These are phyloP conservation scores for Triticum dicoccoides DNA, from an alignment of 176 grass and related monocot genomes.

Conservation along the genomic window DNA sequence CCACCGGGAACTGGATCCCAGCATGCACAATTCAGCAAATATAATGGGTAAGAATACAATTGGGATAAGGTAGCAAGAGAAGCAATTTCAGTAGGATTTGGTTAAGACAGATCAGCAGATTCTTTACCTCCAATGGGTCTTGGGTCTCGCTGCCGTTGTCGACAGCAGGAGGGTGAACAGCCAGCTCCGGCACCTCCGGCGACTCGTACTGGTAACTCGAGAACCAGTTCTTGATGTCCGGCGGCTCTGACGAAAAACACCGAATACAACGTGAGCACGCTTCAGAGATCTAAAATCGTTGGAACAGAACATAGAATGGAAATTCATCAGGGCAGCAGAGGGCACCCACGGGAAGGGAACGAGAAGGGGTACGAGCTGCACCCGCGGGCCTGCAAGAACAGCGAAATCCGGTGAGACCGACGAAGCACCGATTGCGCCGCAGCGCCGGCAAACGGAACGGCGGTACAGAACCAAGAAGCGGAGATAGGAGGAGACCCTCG, in stretches of 20 bases:
- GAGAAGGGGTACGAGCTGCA: slow-evolving; percentile 36
- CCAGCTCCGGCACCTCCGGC: slow-evolving; percentile 22
- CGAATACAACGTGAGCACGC: not conserved
- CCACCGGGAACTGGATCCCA: not conserved
- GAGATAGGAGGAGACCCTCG: not conserved
- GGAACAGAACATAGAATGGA: not conserved
- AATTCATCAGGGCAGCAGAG: not conserved
- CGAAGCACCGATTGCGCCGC: not conserved
- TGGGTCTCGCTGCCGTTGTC: slow-evolving; percentile 35
- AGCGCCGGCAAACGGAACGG: not conserved
- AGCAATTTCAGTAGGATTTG: not conserved
- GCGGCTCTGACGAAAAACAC: slow-evolving; percentile 58
- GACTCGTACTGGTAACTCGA: slow-evolving; percentile 74
- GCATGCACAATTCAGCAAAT: slow-evolving; percentile 7
- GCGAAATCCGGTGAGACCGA: not conserved
- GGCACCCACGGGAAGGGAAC: slow-evolving; percentile 60
- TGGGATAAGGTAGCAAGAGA: not conserved
- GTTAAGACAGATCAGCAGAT: not conserved
- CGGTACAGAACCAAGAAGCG: not conserved
- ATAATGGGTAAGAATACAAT: not conserved
- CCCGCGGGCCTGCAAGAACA: slow-evolving; percentile 27
- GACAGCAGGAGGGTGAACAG: not conserved
- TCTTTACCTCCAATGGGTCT: slow-evolving; percentile 50
- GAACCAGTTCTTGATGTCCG: slow-evolving; percentile 88
- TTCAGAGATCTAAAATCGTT: not conserved